phyloP scores from a whole-genome alignment of 805 yeast genomes.

The Isabelozyma gotoi region DNA sequence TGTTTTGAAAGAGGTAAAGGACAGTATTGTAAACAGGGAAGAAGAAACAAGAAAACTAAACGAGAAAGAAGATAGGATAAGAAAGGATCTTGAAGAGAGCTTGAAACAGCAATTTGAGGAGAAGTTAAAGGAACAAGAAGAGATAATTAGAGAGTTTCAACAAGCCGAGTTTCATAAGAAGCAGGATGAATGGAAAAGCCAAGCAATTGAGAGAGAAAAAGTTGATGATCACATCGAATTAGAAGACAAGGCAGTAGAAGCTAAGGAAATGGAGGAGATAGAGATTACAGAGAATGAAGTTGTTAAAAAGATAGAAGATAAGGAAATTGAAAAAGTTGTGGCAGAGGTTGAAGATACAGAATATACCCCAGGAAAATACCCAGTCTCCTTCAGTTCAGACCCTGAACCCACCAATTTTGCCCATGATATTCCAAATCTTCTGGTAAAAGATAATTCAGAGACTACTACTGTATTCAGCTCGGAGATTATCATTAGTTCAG shows the following conservation, averaged over 20 bases:
- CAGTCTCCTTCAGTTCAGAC: no score
- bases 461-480: neutral
- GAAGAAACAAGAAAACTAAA: neutral
- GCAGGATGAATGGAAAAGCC: no score
- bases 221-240: neutral
- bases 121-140: neutral
- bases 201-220: neutral
- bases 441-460: no score
- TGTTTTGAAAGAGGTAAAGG: neutral
- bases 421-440: no score
- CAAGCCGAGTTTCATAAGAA: no score
- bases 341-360: no score
- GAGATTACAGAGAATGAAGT: neutral
- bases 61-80: neutral
- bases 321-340: no score
- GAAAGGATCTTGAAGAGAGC: neutral
- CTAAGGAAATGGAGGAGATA: neutral
- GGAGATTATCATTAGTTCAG: neutral
- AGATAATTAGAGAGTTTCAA: neutral
- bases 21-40: neutral
- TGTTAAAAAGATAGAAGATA: no score
- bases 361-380: no score
- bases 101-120: neutral
- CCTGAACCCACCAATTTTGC: no score
- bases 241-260: neutral